These are phyloP conservation scores for Phaeodactylum tricornutum DNA, from an alignment of 108 stramenopile species.

Conservation along the genomic window DNA sequence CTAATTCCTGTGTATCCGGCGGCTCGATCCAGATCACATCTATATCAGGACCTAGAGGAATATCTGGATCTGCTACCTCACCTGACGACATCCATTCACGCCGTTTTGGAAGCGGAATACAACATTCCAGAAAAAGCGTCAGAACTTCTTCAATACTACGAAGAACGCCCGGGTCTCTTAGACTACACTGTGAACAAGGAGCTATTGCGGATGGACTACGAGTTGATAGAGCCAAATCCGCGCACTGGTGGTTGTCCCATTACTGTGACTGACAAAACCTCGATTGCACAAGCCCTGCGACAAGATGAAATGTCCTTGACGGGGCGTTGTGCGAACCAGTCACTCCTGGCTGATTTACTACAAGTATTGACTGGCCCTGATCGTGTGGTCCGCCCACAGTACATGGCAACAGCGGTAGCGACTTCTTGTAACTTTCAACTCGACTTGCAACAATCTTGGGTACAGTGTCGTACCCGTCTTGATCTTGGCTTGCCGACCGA, in stretches of 20 bases:
- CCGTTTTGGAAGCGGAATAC: conserved; percentile 58
- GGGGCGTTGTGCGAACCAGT: conserved; percentile 69
- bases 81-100: conserved; percentile 41
- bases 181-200: conserved; percentile 74
- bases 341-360: conserved; percentile 66
- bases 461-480: conserved; percentile 21
- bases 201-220: conserved; percentile 73
- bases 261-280: conserved; percentile 25
- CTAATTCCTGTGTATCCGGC: not conserved
- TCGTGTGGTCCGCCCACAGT: conserved; percentile 35
- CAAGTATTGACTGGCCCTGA: conserved; percentile 54
- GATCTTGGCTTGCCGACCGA: conserved; percentile 35
- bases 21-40: not conserved
- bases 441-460: conserved; percentile 16
- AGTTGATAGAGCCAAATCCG: conserved; percentile 41
- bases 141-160: conserved; percentile 63
- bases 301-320: conserved; percentile 18
- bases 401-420: conserved; percentile 35
- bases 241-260: conserved; percentile 6
- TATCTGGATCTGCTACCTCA: conserved; percentile 7
- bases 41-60: not conserved
- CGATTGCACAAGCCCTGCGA: conserved; percentile 21
- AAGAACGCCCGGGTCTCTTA: conserved; percentile 40
- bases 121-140: conserved; percentile 56
- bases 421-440: conserved; percentile 13